Evolutionary conservation across 768 basidiomycete genomes (phyloP), one percentile per base, ranked within the genome.

Genomic region (Asterophora lycoperdoides): DNA sequence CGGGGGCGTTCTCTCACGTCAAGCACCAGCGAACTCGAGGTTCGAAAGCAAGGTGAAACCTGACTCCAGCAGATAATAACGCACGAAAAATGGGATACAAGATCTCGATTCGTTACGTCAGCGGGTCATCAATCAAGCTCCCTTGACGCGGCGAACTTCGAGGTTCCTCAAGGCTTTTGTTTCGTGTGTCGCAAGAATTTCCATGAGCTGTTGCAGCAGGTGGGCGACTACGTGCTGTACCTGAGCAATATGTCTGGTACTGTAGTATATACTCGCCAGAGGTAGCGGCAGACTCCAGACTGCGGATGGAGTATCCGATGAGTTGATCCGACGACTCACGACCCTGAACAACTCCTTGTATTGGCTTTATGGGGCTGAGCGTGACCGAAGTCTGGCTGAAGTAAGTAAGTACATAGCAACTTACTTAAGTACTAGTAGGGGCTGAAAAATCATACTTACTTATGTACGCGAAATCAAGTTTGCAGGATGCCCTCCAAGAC

Each of bases 401-500:
- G 29, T 29, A n/a, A n/a, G n/a, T n/a, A n/a, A n/a, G n/a, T n/a
- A n/a, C n/a, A n/a, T n/a, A n/a, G n/a, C n/a, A n/a, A n/a, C n/a
- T n/a, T n/a, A n/a, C n/a, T n/a, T n/a, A n/a, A n/a, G n/a, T n/a
- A n/a, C 17, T 3, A 6, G 11, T n/a, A n/a, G 39, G 18, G 20
- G 18, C 13, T 14, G 29, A 39, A 14, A 30, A 10, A 19, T 23
- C 34, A 11, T 23, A n/a, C n/a, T n/a, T n/a, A n/a, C n/a, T n/a
- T n/a, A 23, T 23, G 23, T 23, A 26, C 4, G 8, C 26, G 1
- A 28, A 23, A 3, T 26, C 39, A 48, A 17, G 45, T 54, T 45
- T 63, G 71, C 51, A 74, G 52, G 53, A 82, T 61, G 45, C 78
- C 82, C 61, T 79, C 81, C 41, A 89, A 62, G 37, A 91, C 82